A percentile compares a stretch with the other conserved stretches of the same genome.
These are phyloP conservation scores for Diplodia intermedia DNA, from an alignment of 2,329 filamentous ascomycete genomes.

Conservation along the genomic window DNA sequence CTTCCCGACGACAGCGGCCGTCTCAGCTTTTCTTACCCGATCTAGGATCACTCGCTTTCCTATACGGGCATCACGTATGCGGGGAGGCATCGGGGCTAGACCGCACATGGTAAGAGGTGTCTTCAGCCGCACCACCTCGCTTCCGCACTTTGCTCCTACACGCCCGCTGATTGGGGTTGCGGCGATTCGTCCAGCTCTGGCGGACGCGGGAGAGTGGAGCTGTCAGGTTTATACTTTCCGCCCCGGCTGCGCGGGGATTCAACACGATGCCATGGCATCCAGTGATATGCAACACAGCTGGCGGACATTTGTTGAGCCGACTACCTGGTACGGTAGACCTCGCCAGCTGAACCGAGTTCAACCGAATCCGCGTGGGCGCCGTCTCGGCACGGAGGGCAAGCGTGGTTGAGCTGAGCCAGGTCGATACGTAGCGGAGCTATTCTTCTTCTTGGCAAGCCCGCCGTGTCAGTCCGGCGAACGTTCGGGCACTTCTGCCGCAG, in stretches of 20 bases:
- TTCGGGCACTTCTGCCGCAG: neutral
- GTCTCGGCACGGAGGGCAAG: neutral
- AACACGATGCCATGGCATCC: neutral
- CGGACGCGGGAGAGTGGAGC: neutral
- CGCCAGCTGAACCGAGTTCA: neutral
- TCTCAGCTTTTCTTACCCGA: neutral
- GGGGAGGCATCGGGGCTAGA: conserved; percentile 1
- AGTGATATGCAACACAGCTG: neutral
- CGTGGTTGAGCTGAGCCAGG: neutral
- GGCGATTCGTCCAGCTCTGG: neutral
- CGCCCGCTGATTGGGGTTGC: neutral
- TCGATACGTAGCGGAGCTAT: neutral
- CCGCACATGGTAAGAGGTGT: neutral
- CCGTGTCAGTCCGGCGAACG: neutral
- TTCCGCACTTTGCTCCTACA: neutral
- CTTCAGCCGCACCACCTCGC: conserved; percentile 16
- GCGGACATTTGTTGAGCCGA: neutral
- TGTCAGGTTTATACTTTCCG: neutral
- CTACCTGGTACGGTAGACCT: neutral
- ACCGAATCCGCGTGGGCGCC: neutral
- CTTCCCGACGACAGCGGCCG: neutral
- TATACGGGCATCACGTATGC: neutral
- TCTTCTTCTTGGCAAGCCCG: neutral
- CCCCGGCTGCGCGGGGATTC: neutral
- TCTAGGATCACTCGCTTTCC: neutral